Percentiles rank a stretch among this genome's conserved stretches.
These are phyloP conservation scores for Metschnikowia kofuensis DNA, from an alignment of 805 yeast genomes.

Conservation along the genomic window DNA sequence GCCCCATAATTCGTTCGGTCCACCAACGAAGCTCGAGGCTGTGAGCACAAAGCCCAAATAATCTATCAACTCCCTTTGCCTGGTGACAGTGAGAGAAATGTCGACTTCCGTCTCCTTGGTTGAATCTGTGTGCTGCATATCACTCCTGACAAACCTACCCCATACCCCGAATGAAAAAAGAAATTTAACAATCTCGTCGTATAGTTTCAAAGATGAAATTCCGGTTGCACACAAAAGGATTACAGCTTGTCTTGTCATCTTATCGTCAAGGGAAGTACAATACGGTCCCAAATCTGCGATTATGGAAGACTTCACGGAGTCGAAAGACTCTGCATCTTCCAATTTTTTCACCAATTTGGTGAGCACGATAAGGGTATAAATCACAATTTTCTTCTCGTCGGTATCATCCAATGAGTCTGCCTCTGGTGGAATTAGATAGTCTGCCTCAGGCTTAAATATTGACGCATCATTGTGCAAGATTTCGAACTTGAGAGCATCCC, in stretches of 20 bases:
- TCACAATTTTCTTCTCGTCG: slow-evolving; percentile 34
- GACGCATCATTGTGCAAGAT: slow-evolving; percentile 69
- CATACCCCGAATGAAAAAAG: slow-evolving; percentile 40
- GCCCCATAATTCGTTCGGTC: slow-evolving; percentile 36
- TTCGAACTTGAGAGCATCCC: slow-evolving; percentile 89
- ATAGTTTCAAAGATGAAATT: slow-evolving; percentile 43
- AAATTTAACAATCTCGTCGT: slow-evolving; percentile 43
- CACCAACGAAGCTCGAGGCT: slow-evolving; percentile 30
- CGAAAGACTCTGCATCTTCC: slow-evolving; percentile 28
- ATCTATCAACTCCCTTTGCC: slow-evolving; percentile 58
- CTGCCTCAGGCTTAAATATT: slow-evolving; percentile 26
- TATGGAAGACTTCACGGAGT: slow-evolving; percentile 28
- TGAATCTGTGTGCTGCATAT: slow-evolving; percentile 9
- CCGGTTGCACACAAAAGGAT: slow-evolving; percentile 56
- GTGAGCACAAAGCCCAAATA: slow-evolving; percentile 57
- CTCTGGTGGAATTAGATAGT: slow-evolving; percentile 25
- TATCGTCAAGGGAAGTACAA: slow-evolving; percentile 47
- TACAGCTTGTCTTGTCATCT: slow-evolving; percentile 60
- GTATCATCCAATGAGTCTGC: slow-evolving; percentile 28
- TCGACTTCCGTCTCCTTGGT: slow-evolving; percentile 19
- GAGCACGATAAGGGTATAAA: slow-evolving; percentile 37
- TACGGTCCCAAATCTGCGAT: slow-evolving; percentile 49
- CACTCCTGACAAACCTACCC: slow-evolving; percentile 34
- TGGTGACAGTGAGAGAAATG: slow-evolving; percentile 44
- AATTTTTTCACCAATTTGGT: slow-evolving; percentile 29